A percentile compares a stretch with the other conserved stretches of the same genome.
Evolutionary conservation across 805 yeast genomes (phyloP).

Genomic region (Hanseniaspora clermontiae): DNA sequence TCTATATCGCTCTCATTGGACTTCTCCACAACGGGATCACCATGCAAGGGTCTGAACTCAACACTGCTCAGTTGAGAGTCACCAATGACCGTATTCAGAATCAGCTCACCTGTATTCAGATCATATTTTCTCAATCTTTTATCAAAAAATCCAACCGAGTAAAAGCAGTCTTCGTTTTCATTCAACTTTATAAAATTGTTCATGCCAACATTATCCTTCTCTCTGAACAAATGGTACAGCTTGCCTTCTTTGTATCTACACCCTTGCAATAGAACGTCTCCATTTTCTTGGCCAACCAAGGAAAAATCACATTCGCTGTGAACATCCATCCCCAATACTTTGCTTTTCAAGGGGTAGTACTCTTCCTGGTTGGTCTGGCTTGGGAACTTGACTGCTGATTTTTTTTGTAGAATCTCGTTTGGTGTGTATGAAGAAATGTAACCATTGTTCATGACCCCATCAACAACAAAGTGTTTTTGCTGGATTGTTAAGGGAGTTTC

Average conservation of each 20-base stretch:
- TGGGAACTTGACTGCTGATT: constrained; percentile 28
- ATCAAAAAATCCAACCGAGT: constrained; percentile 83
- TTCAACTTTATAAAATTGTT: constrained; percentile 57
- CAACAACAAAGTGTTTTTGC: constrained; percentile 79
- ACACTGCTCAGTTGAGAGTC: constrained; percentile 71
- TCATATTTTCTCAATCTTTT: constrained; percentile 73
- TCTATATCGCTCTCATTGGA: constrained; percentile 31
- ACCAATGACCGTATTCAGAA: constrained; percentile 39
- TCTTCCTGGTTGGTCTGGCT: constrained; percentile 23
- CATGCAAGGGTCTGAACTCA: constrained; percentile 48
- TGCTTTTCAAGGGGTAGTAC: constrained; percentile 52
- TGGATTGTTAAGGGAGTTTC: constrained; percentile 77
- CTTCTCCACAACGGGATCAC: constrained; percentile 21
- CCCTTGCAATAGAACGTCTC: constrained; percentile 79
- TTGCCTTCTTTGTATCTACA: constrained; percentile 72
- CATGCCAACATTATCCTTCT: constrained; percentile 35
- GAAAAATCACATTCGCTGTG: constrained; percentile 78
- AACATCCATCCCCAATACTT: constrained; percentile 77
- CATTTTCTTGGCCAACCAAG: constrained; percentile 64
- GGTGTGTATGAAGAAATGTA: constrained; percentile 83
- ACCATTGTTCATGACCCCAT: constrained; percentile 75
- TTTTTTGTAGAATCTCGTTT: constrained; percentile 73
- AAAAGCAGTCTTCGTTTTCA: constrained; percentile 44
- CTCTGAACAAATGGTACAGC: constrained; percentile 59
- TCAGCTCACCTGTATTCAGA: constrained; percentile 51